A percentile compares a stretch with the other conserved stretches of the same genome.
These are phyloP conservation scores for Halenospora varia DNA, from an alignment of 495 filamentous ascomycete species.

Conservation along the genomic window DNA sequence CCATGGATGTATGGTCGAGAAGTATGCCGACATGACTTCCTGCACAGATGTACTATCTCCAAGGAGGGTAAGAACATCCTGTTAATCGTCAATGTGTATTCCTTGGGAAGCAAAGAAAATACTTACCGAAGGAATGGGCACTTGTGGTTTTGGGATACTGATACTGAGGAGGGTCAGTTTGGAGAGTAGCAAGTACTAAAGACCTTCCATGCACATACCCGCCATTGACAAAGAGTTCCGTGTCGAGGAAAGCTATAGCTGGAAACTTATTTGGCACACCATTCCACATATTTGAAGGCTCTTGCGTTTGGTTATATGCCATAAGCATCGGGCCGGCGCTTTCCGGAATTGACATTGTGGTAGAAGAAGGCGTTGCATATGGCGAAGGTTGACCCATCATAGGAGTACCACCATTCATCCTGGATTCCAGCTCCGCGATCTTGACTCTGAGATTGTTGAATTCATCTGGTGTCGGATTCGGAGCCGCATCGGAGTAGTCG, in stretches of 20 bases:
- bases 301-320: constrained; percentile 8
- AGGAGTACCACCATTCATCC: no score
- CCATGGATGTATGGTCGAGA: constrained; percentile 37
- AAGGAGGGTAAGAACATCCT: constrained; percentile 33
- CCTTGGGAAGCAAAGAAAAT: not conserved
- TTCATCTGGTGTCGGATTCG: constrained; percentile 35
- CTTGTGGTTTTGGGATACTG: constrained; percentile 25
- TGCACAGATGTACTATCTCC: constrained; percentile 28
- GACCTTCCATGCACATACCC: constrained; percentile 15
- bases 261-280: constrained; percentile 21
- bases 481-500: constrained; percentile 34
- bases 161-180: constrained; percentile 8
- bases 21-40: constrained; percentile 29
- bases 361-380: constrained; percentile 10
- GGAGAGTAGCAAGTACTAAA: not conserved
- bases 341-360: constrained; percentile 5
- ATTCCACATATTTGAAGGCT: constrained; percentile 9
- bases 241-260: constrained; percentile 33
- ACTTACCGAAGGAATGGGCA: constrained; percentile 27
- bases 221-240: constrained; percentile 30
- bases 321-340: constrained; percentile 2
- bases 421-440: constrained; percentile 37
- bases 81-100: not conserved
- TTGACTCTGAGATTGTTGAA: constrained; percentile 33
- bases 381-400: not conserved